A percentile compares a stretch with the other conserved stretches of the same genome.
Evolutionary conservation across 352 stramenopile species (phyloP).

Genomic region (Globisporangium takayamanum): DNA sequence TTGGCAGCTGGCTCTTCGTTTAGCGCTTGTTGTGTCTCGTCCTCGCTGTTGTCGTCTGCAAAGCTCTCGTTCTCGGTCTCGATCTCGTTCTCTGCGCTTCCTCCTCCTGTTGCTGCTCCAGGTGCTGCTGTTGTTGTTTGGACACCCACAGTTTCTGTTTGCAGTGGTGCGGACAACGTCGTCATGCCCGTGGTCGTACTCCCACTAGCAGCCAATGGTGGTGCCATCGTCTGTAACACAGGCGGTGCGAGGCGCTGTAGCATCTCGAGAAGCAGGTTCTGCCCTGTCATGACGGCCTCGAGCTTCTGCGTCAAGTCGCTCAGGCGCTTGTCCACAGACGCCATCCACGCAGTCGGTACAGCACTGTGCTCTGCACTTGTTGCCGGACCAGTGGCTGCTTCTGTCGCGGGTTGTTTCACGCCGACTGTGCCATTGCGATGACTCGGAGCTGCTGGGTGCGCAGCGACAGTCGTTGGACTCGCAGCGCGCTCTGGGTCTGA

Average conservation of each 20-base stretch:
- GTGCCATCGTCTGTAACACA: no score
- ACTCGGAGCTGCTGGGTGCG: neutral
- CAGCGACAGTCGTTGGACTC: no score
- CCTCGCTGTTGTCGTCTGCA: neutral
- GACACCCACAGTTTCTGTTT: no score
- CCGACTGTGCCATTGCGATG: neutral
- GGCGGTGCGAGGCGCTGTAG: conserved; percentile 7
- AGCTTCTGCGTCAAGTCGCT: conserved; percentile 9
- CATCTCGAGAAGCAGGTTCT: conserved; percentile 13
- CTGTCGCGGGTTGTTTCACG: no score
- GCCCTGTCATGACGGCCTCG: conserved; percentile 4
- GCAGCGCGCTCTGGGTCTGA: no score
- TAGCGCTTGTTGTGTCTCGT: neutral
- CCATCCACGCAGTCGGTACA: conserved; percentile 5
- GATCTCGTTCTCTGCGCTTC: no score
- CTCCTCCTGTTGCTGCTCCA: no score
- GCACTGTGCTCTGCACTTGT: neutral
- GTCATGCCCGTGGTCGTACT: no score
- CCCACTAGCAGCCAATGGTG: no score
- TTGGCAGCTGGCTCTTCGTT: neutral
- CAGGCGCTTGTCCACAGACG: conserved; percentile 4
- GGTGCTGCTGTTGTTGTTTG: no score
- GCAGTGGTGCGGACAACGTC: no score
- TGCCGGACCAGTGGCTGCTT: neutral
- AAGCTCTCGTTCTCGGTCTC: neutral